Base-by-base conservation (phyloP, 192 early-diverging fungal genomes). In the Coemansia aciculifera region DNA sequence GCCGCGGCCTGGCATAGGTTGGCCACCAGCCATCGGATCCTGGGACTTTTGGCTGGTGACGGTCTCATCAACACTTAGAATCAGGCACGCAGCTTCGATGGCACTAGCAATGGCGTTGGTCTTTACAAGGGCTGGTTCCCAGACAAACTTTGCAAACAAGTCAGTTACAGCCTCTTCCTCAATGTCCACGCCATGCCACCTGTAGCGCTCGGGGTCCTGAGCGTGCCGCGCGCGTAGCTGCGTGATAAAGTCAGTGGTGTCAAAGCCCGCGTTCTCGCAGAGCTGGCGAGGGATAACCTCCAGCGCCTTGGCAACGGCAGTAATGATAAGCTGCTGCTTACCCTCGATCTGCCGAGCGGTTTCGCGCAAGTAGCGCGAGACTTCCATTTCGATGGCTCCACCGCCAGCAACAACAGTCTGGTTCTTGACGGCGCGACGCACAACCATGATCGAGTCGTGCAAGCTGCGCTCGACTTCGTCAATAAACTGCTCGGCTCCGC, bases 401-500 rank as follows among this genome's bases (percentile, higher is more conserved):
- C 97, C 97, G 72, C 97, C 97, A 72, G 96, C 96, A 80, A 99
- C 97, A 8, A 98, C 89, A 24, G 89, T 72, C 80, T 95, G 95
- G 90, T 93, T 96, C 84, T 96, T 97, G 86, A 99, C 93, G 17
- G 95, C 92, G 63, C 97, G 87, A 62, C 95, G 89, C 56, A 99
- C 97, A 87, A 99, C 94, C 97, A 99, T 99, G 74, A 99, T 99
- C 36, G 97, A 95, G 84, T 99, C 97, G 84, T 99, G 97, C 80
- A 99, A 85, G 73, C 89, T 91, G 66, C 97, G 86, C 85, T 98
- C 96, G 9, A 99, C 95, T 77, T 99, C 97, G 71, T 95, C 96
- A 81, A 99, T 99, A 69, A 99, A 99, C 84, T 99, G 97, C 79
- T 99, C 97, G 23, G 97, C 97, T 64, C 97, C 97, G 69, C 97